Conservation (phyloP, 2,329 filamentous ascomycete species). For the Allantophomopsis lycopodina region DNA sequence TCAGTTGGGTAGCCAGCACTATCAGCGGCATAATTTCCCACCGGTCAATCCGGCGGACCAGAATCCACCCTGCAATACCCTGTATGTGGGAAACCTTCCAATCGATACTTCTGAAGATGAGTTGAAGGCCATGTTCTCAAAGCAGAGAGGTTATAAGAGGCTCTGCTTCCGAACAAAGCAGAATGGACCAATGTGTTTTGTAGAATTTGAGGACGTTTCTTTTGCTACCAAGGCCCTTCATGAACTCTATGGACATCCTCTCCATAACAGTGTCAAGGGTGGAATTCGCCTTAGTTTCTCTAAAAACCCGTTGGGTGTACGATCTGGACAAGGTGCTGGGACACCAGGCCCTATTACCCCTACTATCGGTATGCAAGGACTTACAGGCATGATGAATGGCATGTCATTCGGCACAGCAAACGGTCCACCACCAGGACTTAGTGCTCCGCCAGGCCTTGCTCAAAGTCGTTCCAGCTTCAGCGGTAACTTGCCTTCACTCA, state of each 20-base stretch:
- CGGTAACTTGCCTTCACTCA: constrained; percentile 9
- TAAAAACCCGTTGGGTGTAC: constrained; percentile 90
- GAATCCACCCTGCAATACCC: constrained; percentile 93
- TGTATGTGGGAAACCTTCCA: constrained; percentile 95
- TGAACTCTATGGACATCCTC: constrained; percentile 73
- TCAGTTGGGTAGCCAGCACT: constrained; percentile 41
- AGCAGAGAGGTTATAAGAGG: constrained; percentile 87
- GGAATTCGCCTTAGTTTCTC: constrained; percentile 94
- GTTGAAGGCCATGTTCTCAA: constrained; percentile 83
- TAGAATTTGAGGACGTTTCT: constrained; percentile 90
- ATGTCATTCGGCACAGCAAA: constrained; percentile 26
- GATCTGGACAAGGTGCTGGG: constrained; percentile 49
- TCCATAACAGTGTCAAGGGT: constrained; percentile 88
- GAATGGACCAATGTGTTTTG: constrained; percentile 97
- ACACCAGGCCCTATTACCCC: constrained; percentile 25
- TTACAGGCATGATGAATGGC: constrained; percentile 27
- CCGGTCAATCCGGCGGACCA: constrained; percentile 90
- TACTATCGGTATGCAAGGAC: constrained; percentile 32
- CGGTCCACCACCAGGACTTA: constrained; percentile 67
- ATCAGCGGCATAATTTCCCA: constrained; percentile 56
- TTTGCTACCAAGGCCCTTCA: constrained; percentile 85
- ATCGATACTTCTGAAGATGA: constrained; percentile 91
- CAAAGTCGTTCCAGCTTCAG: constrained; percentile 15
- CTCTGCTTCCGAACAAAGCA: constrained; percentile 90
- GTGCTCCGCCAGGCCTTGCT: constrained; percentile 58